phyloP scores from a whole-genome alignment of 2,329 filamentous ascomycete species.

The Colletotrichum kahawae region DNA sequence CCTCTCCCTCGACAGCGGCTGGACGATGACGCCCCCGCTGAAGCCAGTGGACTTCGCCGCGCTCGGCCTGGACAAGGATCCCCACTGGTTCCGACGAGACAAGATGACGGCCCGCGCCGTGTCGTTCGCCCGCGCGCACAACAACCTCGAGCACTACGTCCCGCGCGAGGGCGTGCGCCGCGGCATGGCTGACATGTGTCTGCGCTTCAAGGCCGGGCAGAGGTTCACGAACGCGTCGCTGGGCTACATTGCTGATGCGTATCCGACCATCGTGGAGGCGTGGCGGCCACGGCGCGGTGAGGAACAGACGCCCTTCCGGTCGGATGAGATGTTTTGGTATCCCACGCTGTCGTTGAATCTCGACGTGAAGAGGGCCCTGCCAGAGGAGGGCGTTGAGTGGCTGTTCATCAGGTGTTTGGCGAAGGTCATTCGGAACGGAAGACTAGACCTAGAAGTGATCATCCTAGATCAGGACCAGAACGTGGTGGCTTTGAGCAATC shows the following conservation, averaged over 20 bases:
- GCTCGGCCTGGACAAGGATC: conserved; percentile 28
- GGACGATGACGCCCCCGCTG: conserved; percentile 17
- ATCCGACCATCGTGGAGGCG: conserved; percentile 68
- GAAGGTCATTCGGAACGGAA: conserved; percentile 72
- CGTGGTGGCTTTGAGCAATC: conserved; percentile 31
- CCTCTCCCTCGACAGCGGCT: conserved; percentile 21
- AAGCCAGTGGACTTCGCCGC: conserved; percentile 30
- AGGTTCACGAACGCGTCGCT: conserved; percentile 69
- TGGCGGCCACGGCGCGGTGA: conserved; percentile 37
- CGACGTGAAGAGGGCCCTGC: conserved; percentile 77
- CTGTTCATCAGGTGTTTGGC: conserved; percentile 68
- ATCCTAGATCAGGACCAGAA: conserved; percentile 56
- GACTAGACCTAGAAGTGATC: conserved; percentile 76
- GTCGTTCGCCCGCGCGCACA: conserved; percentile 27
- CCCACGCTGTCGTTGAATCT: conserved; percentile 78
- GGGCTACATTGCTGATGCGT: conserved; percentile 72
- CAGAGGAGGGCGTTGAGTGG: conserved; percentile 73
- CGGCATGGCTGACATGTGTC: conserved; percentile 64
- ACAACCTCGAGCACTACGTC: conserved; percentile 29
- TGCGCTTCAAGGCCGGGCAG: conserved; percentile 63
- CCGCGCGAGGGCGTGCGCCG: conserved; percentile 12
- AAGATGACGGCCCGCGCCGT: not conserved
- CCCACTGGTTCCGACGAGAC: conserved; percentile 29
- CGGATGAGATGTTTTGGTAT: conserved; percentile 66
- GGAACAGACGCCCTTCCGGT: conserved; percentile 35